Conservation (phyloP, 2,329 filamentous ascomycete genomes). For the Pleomassaria siparia region DNA sequence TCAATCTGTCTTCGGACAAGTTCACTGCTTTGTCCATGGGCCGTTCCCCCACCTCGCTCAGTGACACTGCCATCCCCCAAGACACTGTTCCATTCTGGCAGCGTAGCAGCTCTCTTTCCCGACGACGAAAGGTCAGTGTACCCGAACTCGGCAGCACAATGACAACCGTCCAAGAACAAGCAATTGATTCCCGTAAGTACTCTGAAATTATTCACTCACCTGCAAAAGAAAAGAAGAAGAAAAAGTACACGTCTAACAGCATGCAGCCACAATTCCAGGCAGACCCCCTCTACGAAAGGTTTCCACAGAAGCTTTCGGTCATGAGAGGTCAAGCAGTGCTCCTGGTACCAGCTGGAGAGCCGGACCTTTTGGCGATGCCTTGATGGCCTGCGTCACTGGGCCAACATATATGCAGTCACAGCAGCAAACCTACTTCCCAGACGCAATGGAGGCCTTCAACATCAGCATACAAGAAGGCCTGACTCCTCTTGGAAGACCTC, state of each 20-base stretch:
- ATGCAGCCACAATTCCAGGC: slow-evolving; percentile 43
- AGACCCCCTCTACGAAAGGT: slow-evolving; percentile 41
- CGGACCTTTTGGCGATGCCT: slow-evolving; percentile 44
- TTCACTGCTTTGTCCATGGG: slow-evolving; percentile 39
- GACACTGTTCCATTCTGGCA: slow-evolving; percentile 40
- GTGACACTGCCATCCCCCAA: slow-evolving; percentile 40
- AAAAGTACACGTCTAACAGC: too few relatives aligned
- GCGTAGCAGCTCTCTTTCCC: slow-evolving; percentile 40
- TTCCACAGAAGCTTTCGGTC: slow-evolving; percentile 36
- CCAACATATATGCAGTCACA: slow-evolving; percentile 29
- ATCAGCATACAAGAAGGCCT: slow-evolving; percentile 12
- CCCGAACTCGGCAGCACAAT: slow-evolving; percentile 42
- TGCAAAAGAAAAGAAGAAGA: too few relatives aligned
- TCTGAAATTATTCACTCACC: background rate
- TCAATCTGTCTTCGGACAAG: slow-evolving; percentile 30
- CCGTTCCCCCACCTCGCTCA: slow-evolving; percentile 44
- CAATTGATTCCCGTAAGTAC: slow-evolving; percentile 44
- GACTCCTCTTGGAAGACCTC: slow-evolving; percentile 13
- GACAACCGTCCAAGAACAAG: slow-evolving; percentile 42
- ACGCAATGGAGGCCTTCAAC: slow-evolving; percentile 18
- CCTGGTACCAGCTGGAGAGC: slow-evolving; percentile 42
- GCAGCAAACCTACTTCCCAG: slow-evolving; percentile 17
- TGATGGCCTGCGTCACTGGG: slow-evolving; percentile 42
- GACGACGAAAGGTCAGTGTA: slow-evolving; percentile 45
- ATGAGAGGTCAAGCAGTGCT: slow-evolving; percentile 44